Evolutionary conservation across 2,329 filamentous ascomycete genomes (phyloP).

Genomic region (Boeremia exigua): DNA sequence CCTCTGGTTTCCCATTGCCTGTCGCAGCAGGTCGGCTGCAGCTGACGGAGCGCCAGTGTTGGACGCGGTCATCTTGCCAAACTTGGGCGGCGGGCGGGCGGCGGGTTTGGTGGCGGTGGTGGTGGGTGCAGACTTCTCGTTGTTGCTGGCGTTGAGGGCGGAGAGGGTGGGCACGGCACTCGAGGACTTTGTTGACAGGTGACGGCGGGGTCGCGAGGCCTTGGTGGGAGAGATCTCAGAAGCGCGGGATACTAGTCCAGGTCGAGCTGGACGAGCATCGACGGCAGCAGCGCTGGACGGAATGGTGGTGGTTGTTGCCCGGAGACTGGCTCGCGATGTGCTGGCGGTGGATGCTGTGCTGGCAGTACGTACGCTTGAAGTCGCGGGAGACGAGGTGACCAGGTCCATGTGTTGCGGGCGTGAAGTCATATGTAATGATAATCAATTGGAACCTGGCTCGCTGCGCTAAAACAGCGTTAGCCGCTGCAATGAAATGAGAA

Average conservation of each 20-base stretch:
- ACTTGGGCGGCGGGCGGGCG: conserved; percentile 32
- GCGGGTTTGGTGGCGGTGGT: conserved; percentile 18
- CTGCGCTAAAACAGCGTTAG: conserved; percentile 39
- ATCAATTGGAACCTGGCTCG: conserved; percentile 37
- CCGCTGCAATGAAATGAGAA: conserved; percentile 39
- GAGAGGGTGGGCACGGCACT: conserved; percentile 56
- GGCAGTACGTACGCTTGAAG: conserved; percentile 17
- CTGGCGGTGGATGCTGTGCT: conserved; percentile 21
- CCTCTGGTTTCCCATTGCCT: conserved; percentile 62
- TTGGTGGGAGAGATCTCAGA: conserved; percentile 38
- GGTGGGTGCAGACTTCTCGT: conserved; percentile 34
- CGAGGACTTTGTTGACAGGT: conserved; percentile 47
- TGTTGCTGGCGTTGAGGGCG: conserved; percentile 37
- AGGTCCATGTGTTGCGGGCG: conserved; percentile 31
- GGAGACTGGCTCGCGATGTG: conserved; percentile 24
- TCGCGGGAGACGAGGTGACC: conserved; percentile 25
- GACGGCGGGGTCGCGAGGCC: conserved; percentile 38
- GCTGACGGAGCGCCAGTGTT: conserved; percentile 54
- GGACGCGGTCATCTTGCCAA: conserved; percentile 38
- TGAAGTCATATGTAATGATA: conserved; percentile 43
- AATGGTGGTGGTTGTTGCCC: conserved; percentile 26
- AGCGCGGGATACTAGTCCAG: conserved; percentile 41
- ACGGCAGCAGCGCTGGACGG: conserved; percentile 28
- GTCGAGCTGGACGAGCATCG: conserved; percentile 39
- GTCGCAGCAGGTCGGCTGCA: conserved; percentile 64